phyloP scores from a whole-genome alignment of 2,329 filamentous ascomycete genomes.

The Thelonectria discophora region DNA sequence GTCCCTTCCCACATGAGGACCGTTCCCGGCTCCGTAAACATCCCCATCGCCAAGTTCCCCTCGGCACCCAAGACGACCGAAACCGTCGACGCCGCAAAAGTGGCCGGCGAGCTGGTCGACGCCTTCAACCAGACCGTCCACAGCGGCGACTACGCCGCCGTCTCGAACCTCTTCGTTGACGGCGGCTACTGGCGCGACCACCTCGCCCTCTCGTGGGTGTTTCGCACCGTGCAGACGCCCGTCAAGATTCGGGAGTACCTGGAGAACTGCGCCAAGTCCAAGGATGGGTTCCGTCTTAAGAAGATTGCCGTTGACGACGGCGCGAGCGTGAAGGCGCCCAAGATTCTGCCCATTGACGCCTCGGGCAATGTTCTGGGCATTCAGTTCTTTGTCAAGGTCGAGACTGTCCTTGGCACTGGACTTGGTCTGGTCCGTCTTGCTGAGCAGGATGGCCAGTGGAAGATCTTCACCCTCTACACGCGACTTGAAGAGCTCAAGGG shows the following conservation, averaged over 20 bases:
- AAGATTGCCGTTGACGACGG: conserved; percentile 57
- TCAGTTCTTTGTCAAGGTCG: conserved; percentile 63
- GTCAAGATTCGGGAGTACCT: conserved; percentile 53
- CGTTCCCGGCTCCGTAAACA: conserved; percentile 63
- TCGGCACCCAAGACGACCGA: conserved; percentile 38
- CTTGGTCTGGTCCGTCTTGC: conserved; percentile 64
- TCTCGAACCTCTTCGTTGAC: conserved; percentile 44
- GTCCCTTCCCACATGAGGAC: conserved; percentile 42
- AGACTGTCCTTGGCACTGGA: conserved; percentile 63
- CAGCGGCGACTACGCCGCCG: conserved; percentile 45
- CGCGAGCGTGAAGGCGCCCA: conserved; percentile 55
- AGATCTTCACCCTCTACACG: conserved; percentile 71
- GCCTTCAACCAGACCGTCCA: conserved; percentile 53
- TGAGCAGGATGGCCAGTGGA: conserved; percentile 60
- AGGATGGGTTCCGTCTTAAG: conserved; percentile 52
- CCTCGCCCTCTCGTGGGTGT: conserved; percentile 64
- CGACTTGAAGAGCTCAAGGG: conserved; percentile 63
- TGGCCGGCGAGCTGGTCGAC: conserved; percentile 50
- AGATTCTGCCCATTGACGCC: conserved; percentile 57
- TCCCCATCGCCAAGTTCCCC: conserved; percentile 56
- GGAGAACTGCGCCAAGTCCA: conserved; percentile 39
- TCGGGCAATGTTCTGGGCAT: conserved; percentile 61
- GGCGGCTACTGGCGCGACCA: conserved; percentile 68
- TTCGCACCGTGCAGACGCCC: conserved; percentile 59
- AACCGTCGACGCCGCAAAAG: conserved; percentile 47